Evolutionary conservation across 352 stramenopile genomes (phyloP).

Genomic region (Phytophthora sp.): DNA sequence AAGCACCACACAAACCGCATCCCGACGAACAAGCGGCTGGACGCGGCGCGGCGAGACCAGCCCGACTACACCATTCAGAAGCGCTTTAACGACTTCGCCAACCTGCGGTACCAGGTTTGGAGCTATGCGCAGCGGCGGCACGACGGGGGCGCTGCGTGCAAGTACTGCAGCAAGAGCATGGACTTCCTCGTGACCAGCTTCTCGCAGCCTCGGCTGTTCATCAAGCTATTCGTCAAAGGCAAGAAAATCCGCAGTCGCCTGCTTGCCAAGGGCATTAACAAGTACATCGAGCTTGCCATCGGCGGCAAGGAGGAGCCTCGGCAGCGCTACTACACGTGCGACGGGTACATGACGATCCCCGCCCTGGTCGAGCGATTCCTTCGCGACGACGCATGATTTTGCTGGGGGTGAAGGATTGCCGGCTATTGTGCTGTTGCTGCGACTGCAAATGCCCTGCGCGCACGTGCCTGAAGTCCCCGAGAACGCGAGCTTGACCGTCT

Average conservation of each 20-base stretch:
- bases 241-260: conserved; percentile 36
- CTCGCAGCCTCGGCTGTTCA: conserved; percentile 41
- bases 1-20: conserved; percentile 52
- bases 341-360: conserved; percentile 39
- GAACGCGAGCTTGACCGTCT: background rate
- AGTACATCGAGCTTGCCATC: conserved; percentile 38
- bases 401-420: background rate
- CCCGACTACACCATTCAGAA: conserved; percentile 53
- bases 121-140: conserved; percentile 48
- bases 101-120: conserved; percentile 57
- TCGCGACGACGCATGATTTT: conserved; percentile 27
- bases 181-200: conserved; percentile 48
- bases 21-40: conserved; percentile 51
- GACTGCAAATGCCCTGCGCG: conserved; percentile 7
- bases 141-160: conserved; percentile 30
- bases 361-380: conserved; percentile 40
- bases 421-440: background rate
- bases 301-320: conserved; percentile 22
- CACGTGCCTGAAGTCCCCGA: background rate
- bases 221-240: conserved; percentile 39
- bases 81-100: conserved; percentile 58
- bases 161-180: conserved; percentile 52
- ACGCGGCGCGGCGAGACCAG: conserved; percentile 10
- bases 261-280: conserved; percentile 38
- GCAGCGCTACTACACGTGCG: conserved; percentile 29